Base-by-base conservation (phyloP, 2,329 filamentous ascomycete genomes). In the Cercospora sp. region DNA sequence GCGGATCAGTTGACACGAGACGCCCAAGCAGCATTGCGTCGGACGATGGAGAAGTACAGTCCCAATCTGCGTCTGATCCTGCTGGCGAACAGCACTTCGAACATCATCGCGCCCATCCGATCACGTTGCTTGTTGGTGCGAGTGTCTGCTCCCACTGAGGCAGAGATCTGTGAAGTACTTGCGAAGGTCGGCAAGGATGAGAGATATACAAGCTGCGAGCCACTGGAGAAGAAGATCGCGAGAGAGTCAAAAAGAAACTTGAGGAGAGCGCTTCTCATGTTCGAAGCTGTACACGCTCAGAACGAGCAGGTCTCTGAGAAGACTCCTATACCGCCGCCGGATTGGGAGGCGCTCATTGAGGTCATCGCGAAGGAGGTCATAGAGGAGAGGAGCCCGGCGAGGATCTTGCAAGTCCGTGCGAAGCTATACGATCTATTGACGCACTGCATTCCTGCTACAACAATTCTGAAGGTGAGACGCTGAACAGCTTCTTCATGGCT, bases 11-110 rank as follows among this genome's bases (percentile, higher is more conserved):
- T 99, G 72, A 95, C 91, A 3, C 86, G 95, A 71, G 95, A 99
- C 84, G 95, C 95, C 3, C 95, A 99, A 82, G 95, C 96, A 0
- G 96, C 96, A 33, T 83, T 99, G 77, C 88, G 95, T 79, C 86
- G 95, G 71, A 99, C 95, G 0, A 99, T 99, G 95, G 95, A 99
- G 82, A 99, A 99, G 81, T 99, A 99, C 84, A 96, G 92, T 76
- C 94, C 94, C 13, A 99, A 99, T 79, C 77, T 99, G 77, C 87
- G 95, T 23, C 81, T 99, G 74, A 98, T 99, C 60, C 83, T 99
- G 68, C 83, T 99, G 68, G 95, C 95, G 60, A 98, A 98, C 79
- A 97, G 92, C 73, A 99, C 95, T 23, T 94, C 94, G 71, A 98
- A 98, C 77, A 99, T 99, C 75, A 99, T 99, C 79, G 94, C 95